Evolutionary conservation across 257 asterid genomes (phyloP), one percentile per base, ranked within the genome.

Genomic region (Solanum infundibuliforme): DNA sequence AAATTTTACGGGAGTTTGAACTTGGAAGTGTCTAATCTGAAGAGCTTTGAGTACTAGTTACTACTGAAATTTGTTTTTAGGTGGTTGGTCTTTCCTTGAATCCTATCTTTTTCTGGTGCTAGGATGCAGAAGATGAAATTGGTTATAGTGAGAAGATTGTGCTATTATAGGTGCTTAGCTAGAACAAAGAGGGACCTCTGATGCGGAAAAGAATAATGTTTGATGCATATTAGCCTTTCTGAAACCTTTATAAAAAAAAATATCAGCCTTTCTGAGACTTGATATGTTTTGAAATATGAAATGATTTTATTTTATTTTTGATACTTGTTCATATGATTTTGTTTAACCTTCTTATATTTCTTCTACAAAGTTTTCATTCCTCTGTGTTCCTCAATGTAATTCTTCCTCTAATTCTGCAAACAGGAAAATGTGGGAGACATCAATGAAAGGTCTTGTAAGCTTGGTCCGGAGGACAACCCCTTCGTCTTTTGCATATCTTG

Each of bases 371-470:
- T 65, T 23, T 73, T 34, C 60, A 79, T 41, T 86, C 88, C 85
- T 82, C 29, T 21, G 43, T 48, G 43, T 76, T 91, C 48, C 77
- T 82, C 72, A 86, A 68, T 83, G 73, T 74, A 84, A 68, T 41
- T 81, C 76, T 23, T 74, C 8, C 52, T 60, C 46, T 75, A 74
- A 84, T 87, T 83, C 87, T 87, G 75, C 84, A 60, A 86, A 89
- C 94, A 98, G 99, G 93, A 96, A 96, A 46, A 96, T 98, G 99
- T 98, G 99, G 99, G 99, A 98, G 94, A 95, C 90, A 84, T 98
- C 99, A 89, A 96, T 98, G 99, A 88, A 92, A 92, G 99, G 99
- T 89, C 95, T 98, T 91, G 89, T 86, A 87, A 98, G 96, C 98
- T 91, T 98, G 96, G 98, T 98, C 89, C 92, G 95, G 89, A 96